Base-by-base conservation (phyloP, 2,329 filamentous ascomycete genomes). In the Sarocladium brachiariae region DNA sequence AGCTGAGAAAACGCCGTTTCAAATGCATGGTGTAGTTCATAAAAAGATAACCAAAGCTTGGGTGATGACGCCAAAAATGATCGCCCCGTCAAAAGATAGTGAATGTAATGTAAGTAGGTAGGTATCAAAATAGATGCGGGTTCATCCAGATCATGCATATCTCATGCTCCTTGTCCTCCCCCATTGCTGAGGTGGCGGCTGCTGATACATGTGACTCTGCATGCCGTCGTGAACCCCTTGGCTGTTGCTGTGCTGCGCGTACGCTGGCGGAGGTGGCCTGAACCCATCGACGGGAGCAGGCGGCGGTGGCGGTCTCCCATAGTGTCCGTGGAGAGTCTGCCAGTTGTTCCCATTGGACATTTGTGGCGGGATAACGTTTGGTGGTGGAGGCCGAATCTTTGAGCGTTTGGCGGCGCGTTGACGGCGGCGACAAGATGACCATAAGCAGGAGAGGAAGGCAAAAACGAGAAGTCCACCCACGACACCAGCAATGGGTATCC, bases 401-500 rank as follows among this genome's bases (percentile, higher is more conserved):
- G 49, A 37, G 25, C 49, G 35, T 7, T 37, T 23, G 18, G 34
- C 19, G 43, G 54, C 60, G 41, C 59, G 55, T n/a, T 56, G 57
- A 43, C 55, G 50, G 6, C 54, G 48, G 19, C 58, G 55, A 46
- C 49, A 50, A 60, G 59, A 77, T 58, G 74, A 76, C 53, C 76
- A 69, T 59, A 84, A 75, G 68, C 89, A 96, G 61, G 77, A 77
- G 10, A 84, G 57, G 48, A 96, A 70, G 30, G 77, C 74, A 41
- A 96, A 16, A 24, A 39, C 64, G 16, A 95, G 61, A 5, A 96
- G 72, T 6, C 78, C 81, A 45, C 89, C 92, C 14, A 95, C 73
- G 10, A 82, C 86, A 43, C 74, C 73, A 4, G 78, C 80, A 10
- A 97, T 72, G 21, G 87, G 90, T 56, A 97, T 96, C 56, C 95